phyloP scores from a whole-genome alignment of 129 eudicot species.

The Rutidosis leptorrhynchoides region DNA sequence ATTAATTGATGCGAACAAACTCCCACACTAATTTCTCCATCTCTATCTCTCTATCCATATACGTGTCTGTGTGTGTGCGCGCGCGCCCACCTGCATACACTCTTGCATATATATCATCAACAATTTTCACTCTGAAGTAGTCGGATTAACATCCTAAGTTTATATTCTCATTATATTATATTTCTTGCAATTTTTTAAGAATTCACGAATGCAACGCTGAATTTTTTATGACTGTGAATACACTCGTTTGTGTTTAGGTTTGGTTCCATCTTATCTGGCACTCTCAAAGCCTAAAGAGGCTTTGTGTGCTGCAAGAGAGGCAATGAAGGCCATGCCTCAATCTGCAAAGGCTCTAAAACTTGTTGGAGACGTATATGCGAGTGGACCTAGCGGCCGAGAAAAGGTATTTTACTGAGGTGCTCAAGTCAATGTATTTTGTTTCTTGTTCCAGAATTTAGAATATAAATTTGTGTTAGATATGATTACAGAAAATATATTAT shows the following conservation, averaged over 20 bases:
- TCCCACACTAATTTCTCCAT: no score
- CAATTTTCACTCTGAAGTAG: not conserved
- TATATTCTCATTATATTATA: no score
- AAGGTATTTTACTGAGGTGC: conserved; percentile 42
- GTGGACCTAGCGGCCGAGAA: conserved; percentile 80
- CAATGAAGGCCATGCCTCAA: conserved; percentile 99
- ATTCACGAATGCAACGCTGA: not conserved
- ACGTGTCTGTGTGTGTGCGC: not conserved
- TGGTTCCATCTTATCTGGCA: conserved; percentile 81
- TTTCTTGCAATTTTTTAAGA: no score
- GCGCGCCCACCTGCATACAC: no score
- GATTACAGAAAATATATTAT: not conserved
- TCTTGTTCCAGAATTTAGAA: no score
- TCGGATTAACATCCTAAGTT: conserved; percentile 6
- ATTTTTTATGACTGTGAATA: conserved; percentile 14
- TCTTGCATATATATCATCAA: not conserved
- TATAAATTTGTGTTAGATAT: no score
- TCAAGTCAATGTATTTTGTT: not conserved
- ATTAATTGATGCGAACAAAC: not conserved
- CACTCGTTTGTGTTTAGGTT: conserved; percentile 43
- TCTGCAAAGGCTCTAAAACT: conserved; percentile 92
- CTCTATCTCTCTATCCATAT: no score
- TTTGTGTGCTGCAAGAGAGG: conserved; percentile 85
- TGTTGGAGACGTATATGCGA: conserved; percentile 97
- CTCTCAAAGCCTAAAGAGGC: conserved; percentile 92